phyloP scores from a whole-genome alignment of 106 monocot species.

The Acanthochlamys bracteata region DNA sequence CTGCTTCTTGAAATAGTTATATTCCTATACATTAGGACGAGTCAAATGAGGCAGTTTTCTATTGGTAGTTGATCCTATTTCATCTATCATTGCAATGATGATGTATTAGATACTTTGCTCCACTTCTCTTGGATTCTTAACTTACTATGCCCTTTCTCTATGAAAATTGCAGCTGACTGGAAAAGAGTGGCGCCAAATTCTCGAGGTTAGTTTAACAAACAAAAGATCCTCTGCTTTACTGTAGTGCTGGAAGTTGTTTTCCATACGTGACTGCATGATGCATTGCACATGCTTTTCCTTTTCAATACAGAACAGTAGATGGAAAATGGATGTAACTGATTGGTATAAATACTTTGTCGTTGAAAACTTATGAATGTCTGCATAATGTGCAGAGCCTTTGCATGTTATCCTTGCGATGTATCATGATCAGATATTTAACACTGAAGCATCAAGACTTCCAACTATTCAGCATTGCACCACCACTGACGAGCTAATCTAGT shows the following conservation, averaged over 20 bases:
- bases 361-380: conserved; percentile 6
- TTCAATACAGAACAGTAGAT: not conserved
- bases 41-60: too few species aligned
- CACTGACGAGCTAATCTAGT: conserved; percentile 15
- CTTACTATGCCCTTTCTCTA: conserved; percentile 6
- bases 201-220: conserved; percentile 59
- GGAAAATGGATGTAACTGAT: not conserved
- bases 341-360: not conserved
- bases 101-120: too few species aligned
- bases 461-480: conserved; percentile 10
- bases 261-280: too few species aligned
- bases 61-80: too few species aligned
- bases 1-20: too few species aligned
- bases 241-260: too few species aligned
- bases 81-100: too few species aligned
- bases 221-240: not conserved
- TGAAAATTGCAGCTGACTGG: conserved; percentile 50
- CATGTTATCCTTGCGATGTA: conserved; percentile 10
- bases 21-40: too few species aligned
- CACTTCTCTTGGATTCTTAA: too few species aligned
- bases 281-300: not conserved
- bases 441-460: conserved; percentile 24
- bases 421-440: conserved; percentile 26
- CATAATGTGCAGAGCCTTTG: conserved; percentile 20
- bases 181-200: conserved; percentile 67